These are phyloP conservation scores for Pelargonium nanum DNA, from an alignment of 345 rosid genomes.

Conservation along the genomic window DNA sequence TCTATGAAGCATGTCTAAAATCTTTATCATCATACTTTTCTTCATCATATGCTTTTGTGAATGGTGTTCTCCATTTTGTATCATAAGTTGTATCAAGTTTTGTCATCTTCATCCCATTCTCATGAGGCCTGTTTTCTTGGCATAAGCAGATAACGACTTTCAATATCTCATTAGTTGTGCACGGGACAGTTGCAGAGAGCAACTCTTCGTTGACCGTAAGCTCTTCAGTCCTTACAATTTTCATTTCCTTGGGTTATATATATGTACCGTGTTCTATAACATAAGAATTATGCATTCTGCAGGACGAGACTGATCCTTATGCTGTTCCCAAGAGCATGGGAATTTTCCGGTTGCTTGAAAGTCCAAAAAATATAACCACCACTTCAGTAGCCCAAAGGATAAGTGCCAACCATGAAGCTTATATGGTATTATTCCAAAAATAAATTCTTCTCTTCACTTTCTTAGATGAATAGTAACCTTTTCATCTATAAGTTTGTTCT, in stretches of 20 bases:
- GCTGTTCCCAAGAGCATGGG: constrained; percentile 58
- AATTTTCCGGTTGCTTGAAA: constrained; percentile 49
- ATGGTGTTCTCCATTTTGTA: not conserved
- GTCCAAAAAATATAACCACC: constrained; percentile 52
- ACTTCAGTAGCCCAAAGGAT: constrained; percentile 74
- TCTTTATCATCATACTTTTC: no score
- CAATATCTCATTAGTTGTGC: constrained; percentile 75
- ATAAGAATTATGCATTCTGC: constrained; percentile 9
- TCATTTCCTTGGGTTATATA: not conserved
- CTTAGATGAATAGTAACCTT: no score
- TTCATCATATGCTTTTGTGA: not conserved
- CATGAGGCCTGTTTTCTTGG: not conserved
- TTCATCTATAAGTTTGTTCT: no score
- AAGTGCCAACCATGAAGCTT: constrained; percentile 64
- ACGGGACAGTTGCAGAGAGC: constrained; percentile 72
- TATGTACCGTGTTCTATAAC: not conserved
- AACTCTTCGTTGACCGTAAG: constrained; percentile 33
- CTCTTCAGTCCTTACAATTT: constrained; percentile 5
- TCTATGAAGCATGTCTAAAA: no score
- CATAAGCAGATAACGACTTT: constrained; percentile 63
- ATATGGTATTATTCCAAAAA: constrained; percentile 32
- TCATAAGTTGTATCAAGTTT: not conserved
- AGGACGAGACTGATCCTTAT: constrained; percentile 67
- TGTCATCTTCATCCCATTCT: not conserved
- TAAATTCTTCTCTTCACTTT: not conserved